Conservation (phyloP, 2,329 filamentous ascomycete species). For the Pestalotiopsis sp. region DNA sequence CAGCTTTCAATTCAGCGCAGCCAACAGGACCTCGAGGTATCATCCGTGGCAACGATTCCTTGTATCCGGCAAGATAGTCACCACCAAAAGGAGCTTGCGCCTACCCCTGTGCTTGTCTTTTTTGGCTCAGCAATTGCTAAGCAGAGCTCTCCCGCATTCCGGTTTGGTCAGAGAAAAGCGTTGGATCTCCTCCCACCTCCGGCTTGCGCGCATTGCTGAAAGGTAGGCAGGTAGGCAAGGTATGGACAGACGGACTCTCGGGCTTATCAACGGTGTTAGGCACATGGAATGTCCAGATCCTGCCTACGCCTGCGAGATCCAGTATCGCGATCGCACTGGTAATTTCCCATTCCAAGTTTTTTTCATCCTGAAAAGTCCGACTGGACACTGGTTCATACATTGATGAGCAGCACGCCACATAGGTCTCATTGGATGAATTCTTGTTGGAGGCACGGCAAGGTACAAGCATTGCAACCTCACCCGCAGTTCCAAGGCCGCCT, state of each 20-base stretch:
- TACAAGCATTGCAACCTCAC: constrained; percentile 12
- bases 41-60: neutral
- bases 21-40: neutral
- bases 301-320: neutral
- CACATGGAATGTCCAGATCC: neutral
- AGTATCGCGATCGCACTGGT: constrained; percentile 1
- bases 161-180: neutral
- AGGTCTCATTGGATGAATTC: constrained; percentile 7
- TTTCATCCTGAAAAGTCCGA: constrained; percentile 3
- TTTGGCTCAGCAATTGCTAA: neutral
- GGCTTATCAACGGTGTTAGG: constrained; percentile 9
- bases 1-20: neutral
- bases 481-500: constrained; percentile 2
- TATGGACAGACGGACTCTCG: neutral
- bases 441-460: neutral
- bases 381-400: constrained; percentile 4
- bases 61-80: neutral
- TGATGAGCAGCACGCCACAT: neutral
- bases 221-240: neutral
- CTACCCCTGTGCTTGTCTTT: neutral
- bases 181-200: neutral
- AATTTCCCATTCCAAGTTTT: constrained; percentile 16
- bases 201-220: neutral
- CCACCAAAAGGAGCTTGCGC: neutral
- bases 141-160: neutral